Percentiles rank a stretch among this genome's conserved stretches.
Conservation (phyloP, 208 protist genomes). For the Naegleria gruberi region DNA sequence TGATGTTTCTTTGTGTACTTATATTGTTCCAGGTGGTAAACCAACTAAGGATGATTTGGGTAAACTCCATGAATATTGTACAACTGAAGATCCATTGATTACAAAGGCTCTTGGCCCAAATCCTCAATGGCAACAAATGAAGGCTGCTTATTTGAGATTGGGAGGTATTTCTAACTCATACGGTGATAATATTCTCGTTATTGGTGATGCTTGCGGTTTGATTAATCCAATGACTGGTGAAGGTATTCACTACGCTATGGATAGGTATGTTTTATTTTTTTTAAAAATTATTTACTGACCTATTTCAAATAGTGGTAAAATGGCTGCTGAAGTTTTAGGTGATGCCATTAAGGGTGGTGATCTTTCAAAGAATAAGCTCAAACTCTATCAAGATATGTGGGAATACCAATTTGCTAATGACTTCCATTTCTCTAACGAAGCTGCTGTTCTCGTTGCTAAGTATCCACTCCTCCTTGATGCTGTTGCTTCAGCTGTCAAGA, state of each 20-base stretch:
- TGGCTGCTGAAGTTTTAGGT: background rate
- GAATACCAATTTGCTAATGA: background rate
- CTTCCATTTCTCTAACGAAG: background rate
- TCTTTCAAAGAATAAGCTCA: background rate
- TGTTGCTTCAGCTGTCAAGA: background rate
- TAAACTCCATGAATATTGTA: background rate
- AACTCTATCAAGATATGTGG: background rate
- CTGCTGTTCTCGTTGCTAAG: background rate
- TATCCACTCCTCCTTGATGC: background rate
- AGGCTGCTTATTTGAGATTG: background rate
- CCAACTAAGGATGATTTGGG: background rate
- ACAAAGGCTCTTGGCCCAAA: background rate
- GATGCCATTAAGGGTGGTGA: background rate
- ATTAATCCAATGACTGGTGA: constrained; percentile 5
- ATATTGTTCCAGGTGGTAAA: background rate
- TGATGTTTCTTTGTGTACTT: background rate
- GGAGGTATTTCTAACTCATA: background rate
- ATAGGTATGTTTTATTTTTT: background rate
- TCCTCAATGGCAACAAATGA: background rate
- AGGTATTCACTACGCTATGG: background rate
- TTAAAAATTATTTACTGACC: background rate
- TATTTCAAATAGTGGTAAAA: background rate
- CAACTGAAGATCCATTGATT: background rate
- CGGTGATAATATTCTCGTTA: background rate
- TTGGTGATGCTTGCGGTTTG: constrained; percentile 1